Base-by-base conservation (phyloP, 208 protist genomes). In the Leishmania tropica region DNA sequence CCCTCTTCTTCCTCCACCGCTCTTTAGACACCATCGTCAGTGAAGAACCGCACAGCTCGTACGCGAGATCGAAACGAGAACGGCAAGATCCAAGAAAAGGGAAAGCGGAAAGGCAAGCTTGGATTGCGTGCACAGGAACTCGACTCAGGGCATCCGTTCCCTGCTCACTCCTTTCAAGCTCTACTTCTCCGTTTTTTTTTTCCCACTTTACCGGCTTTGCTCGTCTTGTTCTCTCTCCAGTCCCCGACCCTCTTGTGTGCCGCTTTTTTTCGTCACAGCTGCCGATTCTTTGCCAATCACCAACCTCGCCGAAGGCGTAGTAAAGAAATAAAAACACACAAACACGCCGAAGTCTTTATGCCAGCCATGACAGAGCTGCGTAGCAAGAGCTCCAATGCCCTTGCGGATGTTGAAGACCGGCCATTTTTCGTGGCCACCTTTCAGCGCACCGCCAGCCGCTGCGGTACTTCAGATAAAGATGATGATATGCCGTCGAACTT, bases 341-440 rank as follows among this genome's bases (percentile, higher is more conserved):
- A 0, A 70, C 37, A 7, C 24, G 3, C 17, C 35, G 40, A 48
- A 71, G 6, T 6, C 24, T 78, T 6, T 54, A 83, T 72, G 40
- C 67, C 54, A 68, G 24, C 51, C 40, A 80, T 82, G 76, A 68
- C 21, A 47, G 54, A 78, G 42, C 47, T 67, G 15, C 64, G 24
- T 70, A 58, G 21, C 28, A 83, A 76, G 62, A 62, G 28, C 0
- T 58, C 24, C 5, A 88, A 70, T 31, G 64, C 24, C 37, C 71
- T 87, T 21, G 79, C 83, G 15, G 81, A 90, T 3, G 60, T 86
- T 15, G 81, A 81, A 42, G 75, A 85, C 60, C 72, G 79, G 58
- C 72, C 76, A 24, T 91, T 90, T 65, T 77, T 78, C 48, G 85
- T 89, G 47, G 85, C 90, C 7, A 93, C 90, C 19, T 95, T 95